phyloP scores from a whole-genome alignment of 345 rosid genomes.

The Zanthoxylum bungeanum region DNA sequence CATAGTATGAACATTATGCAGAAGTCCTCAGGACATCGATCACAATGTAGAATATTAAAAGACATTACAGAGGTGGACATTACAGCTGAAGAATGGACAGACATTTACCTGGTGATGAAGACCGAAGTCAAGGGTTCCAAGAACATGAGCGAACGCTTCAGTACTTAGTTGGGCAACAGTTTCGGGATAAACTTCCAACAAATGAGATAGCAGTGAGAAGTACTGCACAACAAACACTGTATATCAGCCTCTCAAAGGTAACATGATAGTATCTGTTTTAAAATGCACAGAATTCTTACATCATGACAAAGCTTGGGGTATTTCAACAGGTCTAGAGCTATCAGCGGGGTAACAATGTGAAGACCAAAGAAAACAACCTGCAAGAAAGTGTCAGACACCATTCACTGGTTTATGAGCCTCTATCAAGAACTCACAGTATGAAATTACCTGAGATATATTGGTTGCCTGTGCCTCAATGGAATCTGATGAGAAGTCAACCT shows the following conservation, averaged over 20 bases:
- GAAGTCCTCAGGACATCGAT: neutral
- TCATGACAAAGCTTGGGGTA: slow-evolving; percentile 98
- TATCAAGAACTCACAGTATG: neutral
- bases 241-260: slow-evolving; percentile 16
- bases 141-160: slow-evolving; percentile 76
- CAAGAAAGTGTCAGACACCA: slow-evolving; percentile 34
- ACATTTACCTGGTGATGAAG: slow-evolving; percentile 86
- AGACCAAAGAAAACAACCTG: slow-evolving; percentile 96
- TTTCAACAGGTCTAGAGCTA: slow-evolving; percentile 87
- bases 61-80: neutral
- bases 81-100: neutral
- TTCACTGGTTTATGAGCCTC: slow-evolving; percentile 10
- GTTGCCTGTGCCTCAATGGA: slow-evolving; percentile 62
- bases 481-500: slow-evolving; percentile 94
- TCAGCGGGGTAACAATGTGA: slow-evolving; percentile 84
- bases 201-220: slow-evolving; percentile 77
- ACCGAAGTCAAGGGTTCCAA: slow-evolving; percentile 84
- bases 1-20: neutral
- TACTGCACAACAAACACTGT: slow-evolving; percentile 52
- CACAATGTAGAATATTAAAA: neutral
- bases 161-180: slow-evolving; percentile 64
- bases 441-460: slow-evolving; percentile 80
- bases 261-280: neutral
- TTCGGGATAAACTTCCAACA: slow-evolving; percentile 97
- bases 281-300: slow-evolving; percentile 46